Conservation (phyloP, 2,329 filamentous ascomycete species). For the Salinomyces thailandicus region DNA sequence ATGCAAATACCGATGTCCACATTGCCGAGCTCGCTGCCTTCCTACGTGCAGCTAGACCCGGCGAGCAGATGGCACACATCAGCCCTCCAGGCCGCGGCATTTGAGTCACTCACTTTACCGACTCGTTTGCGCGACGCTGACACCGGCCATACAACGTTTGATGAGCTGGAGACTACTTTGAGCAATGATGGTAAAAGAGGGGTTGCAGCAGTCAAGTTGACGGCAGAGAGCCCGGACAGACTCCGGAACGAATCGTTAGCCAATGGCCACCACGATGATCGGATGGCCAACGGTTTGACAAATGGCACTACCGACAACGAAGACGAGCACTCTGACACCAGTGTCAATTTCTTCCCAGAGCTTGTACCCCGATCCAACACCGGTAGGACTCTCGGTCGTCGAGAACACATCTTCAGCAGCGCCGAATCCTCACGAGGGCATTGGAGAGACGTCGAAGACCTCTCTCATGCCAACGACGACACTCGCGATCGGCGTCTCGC, state of each 20-base stretch:
- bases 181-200: slow-evolving; percentile 70
- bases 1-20: slow-evolving; percentile 66
- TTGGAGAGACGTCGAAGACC: slow-evolving; percentile 26
- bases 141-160: slow-evolving; percentile 42
- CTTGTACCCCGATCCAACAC: slow-evolving; percentile 4
- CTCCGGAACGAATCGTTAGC: slow-evolving; percentile 19
- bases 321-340: slow-evolving; percentile 8
- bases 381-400: slow-evolving; percentile 8
- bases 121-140: slow-evolving; percentile 51
- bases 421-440: slow-evolving; percentile 30
- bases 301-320: slow-evolving; percentile 10
- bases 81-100: slow-evolving; percentile 61
- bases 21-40: slow-evolving; percentile 46
- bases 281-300: slow-evolving; percentile 22
- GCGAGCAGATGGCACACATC: slow-evolving; percentile 69
- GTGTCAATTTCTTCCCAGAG: slow-evolving; percentile 22
- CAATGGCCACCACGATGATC: slow-evolving; percentile 22
- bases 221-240: slow-evolving; percentile 36
- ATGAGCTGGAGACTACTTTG: slow-evolving; percentile 54
- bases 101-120: slow-evolving; percentile 71
- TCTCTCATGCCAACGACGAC: slow-evolving; percentile 22
- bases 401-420: slow-evolving; percentile 31
- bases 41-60: slow-evolving; percentile 49
- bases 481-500: slow-evolving; percentile 24
- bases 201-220: slow-evolving; percentile 64